Conservation (phyloP, 495 filamentous ascomycete genomes). For the Neurospora sp. region DNA sequence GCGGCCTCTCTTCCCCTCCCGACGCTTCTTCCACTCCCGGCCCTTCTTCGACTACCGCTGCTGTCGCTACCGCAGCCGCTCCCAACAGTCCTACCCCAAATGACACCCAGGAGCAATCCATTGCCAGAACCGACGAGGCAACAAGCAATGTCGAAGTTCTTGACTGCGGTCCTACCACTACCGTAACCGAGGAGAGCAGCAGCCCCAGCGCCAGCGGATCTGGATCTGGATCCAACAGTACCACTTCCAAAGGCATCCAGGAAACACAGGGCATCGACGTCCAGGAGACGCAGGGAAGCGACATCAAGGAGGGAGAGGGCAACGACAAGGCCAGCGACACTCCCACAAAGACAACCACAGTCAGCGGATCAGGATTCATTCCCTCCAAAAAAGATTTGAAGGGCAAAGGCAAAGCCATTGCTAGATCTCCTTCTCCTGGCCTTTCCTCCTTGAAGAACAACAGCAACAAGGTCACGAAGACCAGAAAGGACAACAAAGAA, state of each 20-base stretch:
- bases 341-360: neutral
- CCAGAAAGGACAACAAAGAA: neutral
- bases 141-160: neutral
- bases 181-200: neutral
- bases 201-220: neutral
- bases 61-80: neutral
- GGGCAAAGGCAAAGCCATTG: neutral
- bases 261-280: neutral
- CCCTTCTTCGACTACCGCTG: neutral
- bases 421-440: neutral
- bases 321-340: neutral
- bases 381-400: neutral
- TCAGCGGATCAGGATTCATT: neutral
- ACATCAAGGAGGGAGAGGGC: neutral
- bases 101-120: neutral
- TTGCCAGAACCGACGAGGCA: neutral
- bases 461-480: neutral
- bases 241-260: neutral
- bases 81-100: too few species aligned
- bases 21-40: neutral
- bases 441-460: neutral
- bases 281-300: neutral
- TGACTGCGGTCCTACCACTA: neutral
- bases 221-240: neutral
- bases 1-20: neutral